Base-by-base conservation (phyloP, 2,329 filamentous ascomycete species). In the Falciphora oryzae region DNA sequence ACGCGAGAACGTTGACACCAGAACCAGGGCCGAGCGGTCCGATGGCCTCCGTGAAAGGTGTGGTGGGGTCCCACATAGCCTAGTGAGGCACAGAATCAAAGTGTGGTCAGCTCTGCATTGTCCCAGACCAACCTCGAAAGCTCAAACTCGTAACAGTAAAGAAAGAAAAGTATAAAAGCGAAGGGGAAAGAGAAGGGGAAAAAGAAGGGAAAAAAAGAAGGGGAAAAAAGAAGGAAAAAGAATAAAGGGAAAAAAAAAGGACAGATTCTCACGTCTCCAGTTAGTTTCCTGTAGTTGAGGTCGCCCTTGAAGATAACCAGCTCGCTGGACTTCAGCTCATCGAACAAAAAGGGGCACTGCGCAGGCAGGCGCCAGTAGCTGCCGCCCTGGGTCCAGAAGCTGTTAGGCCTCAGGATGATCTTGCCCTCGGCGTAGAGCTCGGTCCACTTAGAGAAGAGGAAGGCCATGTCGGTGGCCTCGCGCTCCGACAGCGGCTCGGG, bases 231-330 rank as follows among this genome's bases (percentile, higher is more conserved):
- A 28, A 56, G 4, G 56, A 31, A 22, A 53, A 32, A 44, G 25
- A 18, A 28, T 60, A 16, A 25, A 38, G 29, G 32, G 50, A 25
- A 32, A 59, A 1, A 61, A 13, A 35, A 13, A 13, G n/a, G n/a
- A n/a, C n/a, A 35, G 3, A 35, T 35, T 35, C 89, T 80, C 79
- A 94, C 92, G 81, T 99, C 95, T 61, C 87, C 90, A 35, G 90
- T 93, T 69, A 99, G 77, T 77, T 99, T 99, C 67, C 95, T 84
- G 77, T 98, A 99, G 79, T 99, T 99, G 70, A 99, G 75, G 74
- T 99, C 95, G 3, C 95, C 95, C 81, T 99, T 99, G 82, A 98
- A 98, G 65, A 99, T 87, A 16, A 97, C 92, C 25, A 99, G 81
- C 75, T 97, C 91, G 69, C 90, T 91, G 67, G 86, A 79, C 79